Evolutionary conservation across 108 stramenopile genomes (phyloP).

Genomic region (Fragilariopsis cylindrus): DNA sequence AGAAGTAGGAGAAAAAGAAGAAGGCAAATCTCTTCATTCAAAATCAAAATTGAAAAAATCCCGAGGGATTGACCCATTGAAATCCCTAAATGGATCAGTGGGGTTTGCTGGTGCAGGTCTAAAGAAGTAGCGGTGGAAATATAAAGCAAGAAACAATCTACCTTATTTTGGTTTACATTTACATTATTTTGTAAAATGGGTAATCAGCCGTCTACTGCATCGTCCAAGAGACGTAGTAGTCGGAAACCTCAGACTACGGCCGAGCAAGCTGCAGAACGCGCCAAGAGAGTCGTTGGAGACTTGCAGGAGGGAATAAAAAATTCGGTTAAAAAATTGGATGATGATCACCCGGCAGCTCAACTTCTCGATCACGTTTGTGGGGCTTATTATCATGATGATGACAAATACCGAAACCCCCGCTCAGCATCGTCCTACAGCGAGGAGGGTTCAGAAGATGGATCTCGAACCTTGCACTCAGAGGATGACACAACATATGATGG

Average conservation of each 20-base stretch:
- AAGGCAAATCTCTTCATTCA: too few species aligned
- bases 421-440: constrained; percentile 31
- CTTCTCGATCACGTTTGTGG: constrained; percentile 51
- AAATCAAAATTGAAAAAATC: too few species aligned
- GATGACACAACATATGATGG: constrained; percentile 38
- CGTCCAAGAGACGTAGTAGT: constrained; percentile 7
- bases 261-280: constrained; percentile 29
- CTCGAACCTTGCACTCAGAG: constrained; percentile 37
- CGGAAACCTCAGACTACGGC: constrained; percentile 16
- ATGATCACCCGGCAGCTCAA: constrained; percentile 49
- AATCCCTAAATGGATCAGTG: neutral
- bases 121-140: neutral
- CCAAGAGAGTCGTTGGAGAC: constrained; percentile 31
- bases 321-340: constrained; percentile 43
- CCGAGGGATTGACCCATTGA: too few species aligned
- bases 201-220: constrained; percentile 14
- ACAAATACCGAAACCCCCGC: constrained; percentile 20
- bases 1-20: too few species aligned
- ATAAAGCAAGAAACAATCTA: neutral
- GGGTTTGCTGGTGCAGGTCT: neutral
- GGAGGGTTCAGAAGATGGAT: constrained; percentile 38
- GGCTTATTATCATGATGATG: constrained; percentile 30
- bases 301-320: constrained; percentile 44
- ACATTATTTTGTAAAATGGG: constrained; percentile 10
- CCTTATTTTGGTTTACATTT: neutral